Evolutionary conservation across 2,329 filamentous ascomycete species (phyloP), one percentile per base, ranked within the genome.

Genomic region (Didymella sp.): DNA sequence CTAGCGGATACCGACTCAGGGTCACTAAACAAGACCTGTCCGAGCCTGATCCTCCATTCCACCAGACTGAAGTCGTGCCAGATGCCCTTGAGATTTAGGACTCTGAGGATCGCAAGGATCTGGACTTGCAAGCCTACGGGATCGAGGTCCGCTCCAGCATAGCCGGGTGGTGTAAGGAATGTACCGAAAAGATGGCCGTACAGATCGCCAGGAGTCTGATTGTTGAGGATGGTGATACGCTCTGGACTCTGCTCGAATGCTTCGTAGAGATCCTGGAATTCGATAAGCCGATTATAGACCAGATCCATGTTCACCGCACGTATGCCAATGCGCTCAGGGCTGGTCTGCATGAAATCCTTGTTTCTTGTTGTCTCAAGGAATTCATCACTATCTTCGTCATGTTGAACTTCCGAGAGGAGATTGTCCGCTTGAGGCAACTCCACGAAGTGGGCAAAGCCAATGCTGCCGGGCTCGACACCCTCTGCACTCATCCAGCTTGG

Each of bases 31-130:
- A 92, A 75, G 38, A 91, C 81, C 73, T 91, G 89, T 6, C 89
- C 89, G 1, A 92, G 79, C 12, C 88, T 82, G 56, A 92, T 88
- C 33, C 89, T 83, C 88, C 88, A 91, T 70, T 91, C 89, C 6
- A 91, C 86, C 28, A 87, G 82, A 19, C 87, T 89, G 62, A 92
- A 89, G 73, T 92, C 88, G 48, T 89, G 83, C 89, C 89, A 92
- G 42, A 90, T 84, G 53, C 88, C 87, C 51, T 86, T 82, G 7
- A 85, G 78, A 0, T 83, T 84, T 41, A 92, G 80, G 9, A 89
- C 84, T 69, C 86, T 86, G 42, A 91, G 81, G 17, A 92, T 76
- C 4, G 86, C 84, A 62, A 87, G 81, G 53, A 91, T 90, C 69
- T 92, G 89, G 31, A 89, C 86, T 40, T 87, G 82, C 19, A 92